A percentile compares a stretch with the other conserved stretches of the same genome.
phyloP scores from a whole-genome alignment of 345 rosid genomes.

The Theobroma cacao region DNA sequence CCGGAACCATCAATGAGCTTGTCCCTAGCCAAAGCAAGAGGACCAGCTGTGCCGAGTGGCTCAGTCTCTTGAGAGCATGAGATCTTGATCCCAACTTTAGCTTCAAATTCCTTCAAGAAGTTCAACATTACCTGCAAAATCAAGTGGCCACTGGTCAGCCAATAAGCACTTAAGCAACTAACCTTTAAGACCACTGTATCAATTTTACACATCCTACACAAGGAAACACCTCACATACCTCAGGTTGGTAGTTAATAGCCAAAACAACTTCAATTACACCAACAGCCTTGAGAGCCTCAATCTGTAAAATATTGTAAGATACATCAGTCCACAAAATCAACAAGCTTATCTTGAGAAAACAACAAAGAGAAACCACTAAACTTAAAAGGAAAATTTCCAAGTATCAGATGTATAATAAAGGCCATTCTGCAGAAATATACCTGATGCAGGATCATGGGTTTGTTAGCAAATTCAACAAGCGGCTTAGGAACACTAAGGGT shows the following conservation, averaged over 20 bases:
- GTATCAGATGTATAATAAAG: not conserved
- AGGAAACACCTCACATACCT: constrained; percentile 38
- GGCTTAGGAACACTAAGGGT: constrained; percentile 98
- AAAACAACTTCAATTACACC: constrained; percentile 97
- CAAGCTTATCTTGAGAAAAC: constrained; percentile 1
- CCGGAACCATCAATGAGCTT: constrained; percentile 77
- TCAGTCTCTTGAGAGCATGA: constrained; percentile 99
- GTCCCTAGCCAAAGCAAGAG: constrained; percentile 95
- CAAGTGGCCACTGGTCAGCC: not conserved
- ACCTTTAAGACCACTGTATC: not conserved
- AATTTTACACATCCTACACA: not conserved
- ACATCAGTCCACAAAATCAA: constrained; percentile 1
- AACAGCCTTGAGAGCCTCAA: constrained; percentile 92
- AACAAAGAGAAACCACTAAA: not conserved
- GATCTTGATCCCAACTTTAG: constrained; percentile 85
- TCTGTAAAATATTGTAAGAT: constrained; percentile 37
- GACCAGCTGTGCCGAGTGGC: constrained; percentile 99
- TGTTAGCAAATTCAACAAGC: constrained; percentile 95
- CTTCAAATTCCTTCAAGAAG: constrained; percentile 88
- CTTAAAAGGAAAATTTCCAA: not conserved
- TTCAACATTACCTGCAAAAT: constrained; percentile 76
- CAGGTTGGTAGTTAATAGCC: constrained; percentile 98
- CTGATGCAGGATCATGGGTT: constrained; percentile 99
- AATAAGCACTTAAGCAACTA: not conserved
- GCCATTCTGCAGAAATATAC: constrained; percentile 31